Base-by-base conservation (phyloP, 1,139 yeast genomes). In the Protomyces gravidus region DNA sequence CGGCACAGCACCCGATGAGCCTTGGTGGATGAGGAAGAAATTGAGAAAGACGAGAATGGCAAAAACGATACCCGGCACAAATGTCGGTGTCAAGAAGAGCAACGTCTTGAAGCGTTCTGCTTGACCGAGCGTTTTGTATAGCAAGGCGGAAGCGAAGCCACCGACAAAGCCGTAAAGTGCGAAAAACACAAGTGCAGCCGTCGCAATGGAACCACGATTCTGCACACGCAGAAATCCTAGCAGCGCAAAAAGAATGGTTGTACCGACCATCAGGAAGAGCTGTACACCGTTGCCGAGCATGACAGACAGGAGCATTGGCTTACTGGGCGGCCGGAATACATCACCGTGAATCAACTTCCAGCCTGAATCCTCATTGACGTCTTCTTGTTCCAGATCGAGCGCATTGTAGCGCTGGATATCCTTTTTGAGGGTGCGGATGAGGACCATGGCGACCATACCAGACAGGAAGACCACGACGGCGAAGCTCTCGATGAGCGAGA, bases 341-440 rank as follows among this genome's bases (percentile, higher is more conserved):
- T 92, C 98, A 63, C 97, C 97, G 70, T 92, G 95, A 49, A 90
- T 84, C 65, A 92, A 79, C 72, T 94, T 94, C 99, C 99, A 92
- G 45, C 99, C 98, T 69, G 90, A 81, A 71, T 94, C 98, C 69
- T 90, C 97, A 63, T 89, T 84, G 61, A 89, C 81, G 64, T 88
- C 96, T 67, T 85, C 89, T 68, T 89, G 95, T 59, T 73, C 75
- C 65, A 89, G 78, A 69, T 86, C 89, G 65, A 90, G 81, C 70
- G 89, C 95, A 70, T 90, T 90, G 73, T 94, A 94, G 67, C 86
- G 85, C 63, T 85, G 80, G 67, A 90, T 87, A 72, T 92, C 98
- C 69, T 81, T 85, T 71, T 83, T 86, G 71, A 94, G 79, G 39
- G 96, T 89, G 68, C 89, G 82, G 65, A 85, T 74, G 66, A 92